phyloP scores from a whole-genome alignment of 2,329 filamentous ascomycete species.

The Lecanicillium sp. region DNA sequence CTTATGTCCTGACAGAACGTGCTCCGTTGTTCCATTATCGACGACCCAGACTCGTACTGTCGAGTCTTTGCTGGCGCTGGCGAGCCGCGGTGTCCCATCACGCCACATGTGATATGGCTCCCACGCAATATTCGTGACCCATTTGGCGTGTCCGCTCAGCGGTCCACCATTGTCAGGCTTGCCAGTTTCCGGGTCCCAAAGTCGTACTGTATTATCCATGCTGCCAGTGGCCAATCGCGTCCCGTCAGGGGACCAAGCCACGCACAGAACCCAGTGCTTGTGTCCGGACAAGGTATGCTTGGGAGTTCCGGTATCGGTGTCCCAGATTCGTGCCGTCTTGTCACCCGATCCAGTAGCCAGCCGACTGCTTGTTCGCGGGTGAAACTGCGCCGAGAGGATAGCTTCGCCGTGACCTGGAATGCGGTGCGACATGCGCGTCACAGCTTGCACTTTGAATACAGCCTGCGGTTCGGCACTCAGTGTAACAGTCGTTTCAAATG shows the following conservation, averaged over 20 bases:
- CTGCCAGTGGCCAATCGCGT: conserved; percentile 77
- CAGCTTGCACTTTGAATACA: conserved; percentile 86
- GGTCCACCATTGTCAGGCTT: conserved; percentile 58
- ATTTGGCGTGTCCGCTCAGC: conserved; percentile 81
- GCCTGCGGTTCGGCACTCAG: conserved; percentile 71
- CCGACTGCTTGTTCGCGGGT: conserved; percentile 65
- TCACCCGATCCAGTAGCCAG: conserved; percentile 89
- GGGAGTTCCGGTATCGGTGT: conserved; percentile 88
- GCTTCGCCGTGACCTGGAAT: conserved; percentile 89
- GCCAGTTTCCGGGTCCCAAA: conserved; percentile 83
- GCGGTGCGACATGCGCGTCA: conserved; percentile 79
- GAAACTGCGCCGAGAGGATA: conserved; percentile 81
- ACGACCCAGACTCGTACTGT: conserved; percentile 85
- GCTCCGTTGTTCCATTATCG: conserved; percentile 69
- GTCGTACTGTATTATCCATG: conserved; percentile 84
- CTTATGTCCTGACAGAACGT: conserved; percentile 82
- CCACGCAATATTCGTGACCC: conserved; percentile 83
- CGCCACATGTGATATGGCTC: conserved; percentile 84
- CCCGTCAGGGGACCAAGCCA: conserved; percentile 81
- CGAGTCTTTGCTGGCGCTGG: conserved; percentile 81
- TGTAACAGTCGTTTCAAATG: conserved; percentile 47
- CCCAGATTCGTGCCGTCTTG: conserved; percentile 86
- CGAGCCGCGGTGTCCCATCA: conserved; percentile 67
- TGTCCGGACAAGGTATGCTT: conserved; percentile 81
- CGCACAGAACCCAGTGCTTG: conserved; percentile 80